Conservation (phyloP, 2,329 filamentous ascomycete species). For the Fusarium veterinarium region DNA sequence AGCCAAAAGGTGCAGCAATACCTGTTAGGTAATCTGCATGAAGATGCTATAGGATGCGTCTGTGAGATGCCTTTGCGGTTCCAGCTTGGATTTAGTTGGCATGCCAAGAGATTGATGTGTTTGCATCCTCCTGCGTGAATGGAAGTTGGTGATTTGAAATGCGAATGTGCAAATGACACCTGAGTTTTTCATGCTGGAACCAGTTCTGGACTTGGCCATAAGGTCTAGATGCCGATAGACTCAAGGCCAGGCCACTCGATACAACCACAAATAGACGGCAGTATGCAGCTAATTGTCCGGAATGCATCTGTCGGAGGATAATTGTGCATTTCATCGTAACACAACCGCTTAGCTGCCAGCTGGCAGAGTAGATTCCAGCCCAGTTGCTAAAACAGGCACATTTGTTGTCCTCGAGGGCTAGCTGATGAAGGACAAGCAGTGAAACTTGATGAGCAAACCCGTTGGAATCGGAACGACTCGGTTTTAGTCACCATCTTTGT, state of each 20-base stretch:
- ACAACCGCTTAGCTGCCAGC: constrained; percentile 13
- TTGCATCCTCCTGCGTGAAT: not conserved
- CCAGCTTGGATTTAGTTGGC: constrained; percentile 2
- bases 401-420: not conserved
- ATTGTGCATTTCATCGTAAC: constrained; percentile 2
- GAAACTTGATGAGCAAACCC: not conserved
- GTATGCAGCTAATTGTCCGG: constrained; percentile 16
- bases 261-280: constrained; percentile 19
- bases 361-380: not conserved
- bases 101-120: constrained; percentile 1
- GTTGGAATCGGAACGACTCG: not conserved
- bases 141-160: constrained; percentile 5
- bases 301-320: constrained; percentile 3
- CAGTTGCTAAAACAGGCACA: not conserved
- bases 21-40: not conserved
- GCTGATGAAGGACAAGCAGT: not conserved
- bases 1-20: not conserved
- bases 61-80: not conserved
- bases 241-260: constrained; percentile 14
- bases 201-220: not conserved
- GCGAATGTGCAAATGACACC: not conserved
- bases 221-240: constrained; percentile 30
- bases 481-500: constrained; percentile 12
- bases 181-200: not conserved
- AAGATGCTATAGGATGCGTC: not conserved